These are phyloP conservation scores for Adansonia digitata DNA, from an alignment of 345 rosid genomes.

Conservation along the genomic window DNA sequence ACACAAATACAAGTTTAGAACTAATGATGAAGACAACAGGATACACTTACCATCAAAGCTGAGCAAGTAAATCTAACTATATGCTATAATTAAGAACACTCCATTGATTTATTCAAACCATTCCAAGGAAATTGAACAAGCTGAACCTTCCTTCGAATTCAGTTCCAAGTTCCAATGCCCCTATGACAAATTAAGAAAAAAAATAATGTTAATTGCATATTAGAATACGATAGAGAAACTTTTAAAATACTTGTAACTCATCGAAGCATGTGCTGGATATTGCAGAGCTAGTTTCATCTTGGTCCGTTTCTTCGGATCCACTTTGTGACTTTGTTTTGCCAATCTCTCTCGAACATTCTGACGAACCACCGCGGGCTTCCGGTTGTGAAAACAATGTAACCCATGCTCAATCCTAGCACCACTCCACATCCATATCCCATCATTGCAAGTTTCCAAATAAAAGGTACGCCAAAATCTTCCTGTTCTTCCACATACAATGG, in stretches of 20 bases:
- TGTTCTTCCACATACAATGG: background rate
- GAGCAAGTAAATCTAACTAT: too few species aligned
- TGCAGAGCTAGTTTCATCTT: background rate
- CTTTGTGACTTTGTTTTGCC: background rate
- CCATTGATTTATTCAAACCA: background rate
- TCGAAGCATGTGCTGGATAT: too few species aligned
- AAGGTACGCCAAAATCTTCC: background rate
- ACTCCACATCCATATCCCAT: background rate
- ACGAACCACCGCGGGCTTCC: background rate
- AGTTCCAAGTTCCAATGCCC: background rate
- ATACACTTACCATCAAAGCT: too few species aligned
- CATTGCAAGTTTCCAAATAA: background rate
- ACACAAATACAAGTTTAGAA: too few species aligned
- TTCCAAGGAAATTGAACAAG: background rate
- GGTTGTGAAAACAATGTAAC: background rate
- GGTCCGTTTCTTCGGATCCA: background rate
- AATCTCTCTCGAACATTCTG: background rate
- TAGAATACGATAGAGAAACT: background rate
- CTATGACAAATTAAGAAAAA: background rate
- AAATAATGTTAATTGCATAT: background rate
- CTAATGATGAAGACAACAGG: background rate
- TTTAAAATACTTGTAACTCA: background rate
- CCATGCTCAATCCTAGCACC: background rate
- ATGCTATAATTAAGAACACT: too few species aligned
- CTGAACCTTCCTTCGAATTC: background rate